phyloP scores from a whole-genome alignment of 208 protist genomes.

The Leishmania tarentolae region DNA sequence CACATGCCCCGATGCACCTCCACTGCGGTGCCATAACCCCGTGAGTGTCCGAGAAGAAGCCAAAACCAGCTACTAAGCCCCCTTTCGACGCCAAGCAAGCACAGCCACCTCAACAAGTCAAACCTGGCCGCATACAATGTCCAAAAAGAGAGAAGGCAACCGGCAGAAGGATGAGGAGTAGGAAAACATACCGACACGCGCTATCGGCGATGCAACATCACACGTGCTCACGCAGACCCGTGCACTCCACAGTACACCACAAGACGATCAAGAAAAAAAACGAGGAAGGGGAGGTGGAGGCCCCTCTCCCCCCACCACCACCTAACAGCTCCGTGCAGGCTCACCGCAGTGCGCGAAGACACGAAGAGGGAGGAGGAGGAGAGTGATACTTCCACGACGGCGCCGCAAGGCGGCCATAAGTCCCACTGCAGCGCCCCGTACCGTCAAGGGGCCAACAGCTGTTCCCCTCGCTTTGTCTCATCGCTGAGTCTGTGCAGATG shows the following conservation, averaged over 20 bases:
- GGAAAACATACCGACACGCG: background rate
- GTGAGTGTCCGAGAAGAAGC: background rate
- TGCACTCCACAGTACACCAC: background rate
- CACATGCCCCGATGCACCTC: background rate
- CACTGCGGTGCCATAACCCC: background rate
- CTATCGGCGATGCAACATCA: background rate
- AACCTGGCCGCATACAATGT: background rate
- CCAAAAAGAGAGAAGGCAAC: background rate
- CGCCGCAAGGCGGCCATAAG: background rate
- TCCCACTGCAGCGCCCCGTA: background rate
- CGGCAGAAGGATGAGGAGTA: background rate
- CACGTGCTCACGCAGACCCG: background rate
- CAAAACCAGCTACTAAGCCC: background rate
- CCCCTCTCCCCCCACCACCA: too few relatives aligned
- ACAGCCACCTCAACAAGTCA: background rate
- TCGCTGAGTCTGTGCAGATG: background rate
- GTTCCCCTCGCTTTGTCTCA: background rate
- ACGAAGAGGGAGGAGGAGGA: background rate
- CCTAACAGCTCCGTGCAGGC: background rate
- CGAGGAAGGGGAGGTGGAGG: too few relatives aligned
- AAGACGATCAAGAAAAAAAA: background rate
- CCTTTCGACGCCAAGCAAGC: background rate
- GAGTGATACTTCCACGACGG: background rate
- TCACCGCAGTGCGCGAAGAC: background rate
- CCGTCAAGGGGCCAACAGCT: too few relatives aligned